Base-by-base conservation (phyloP, 2,329 filamentous ascomycete species). In the Cordyceps cateniannulata region DNA sequence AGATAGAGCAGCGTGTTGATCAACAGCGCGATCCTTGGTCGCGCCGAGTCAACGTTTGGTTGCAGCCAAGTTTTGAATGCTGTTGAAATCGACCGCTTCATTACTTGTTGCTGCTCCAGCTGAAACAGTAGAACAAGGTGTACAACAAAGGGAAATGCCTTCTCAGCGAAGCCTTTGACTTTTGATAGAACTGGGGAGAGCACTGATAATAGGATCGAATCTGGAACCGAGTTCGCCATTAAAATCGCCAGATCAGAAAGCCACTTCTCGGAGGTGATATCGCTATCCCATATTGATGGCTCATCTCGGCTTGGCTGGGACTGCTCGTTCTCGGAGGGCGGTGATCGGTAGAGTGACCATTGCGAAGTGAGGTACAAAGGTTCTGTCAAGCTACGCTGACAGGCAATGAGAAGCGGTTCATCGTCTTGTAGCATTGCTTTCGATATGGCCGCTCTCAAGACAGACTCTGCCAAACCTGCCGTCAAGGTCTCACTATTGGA, bases 1-100 rank as follows among this genome's bases (percentile, higher is more conserved):
- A 99, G 81, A 69, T 98, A 99, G 3, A 99, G 76, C 32, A 99
- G 79, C 3, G 87, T 84, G 64, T 91, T 88, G 44, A 98, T 81
- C 1, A 96, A 76, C 40, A 95, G 81, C 63, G 85, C 86, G 55
- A 89, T 76, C 66, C 91, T 91, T 6, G 85, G 80, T 61, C 81
- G 82, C 1, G 77, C 82, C 60, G 66, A 66, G 1, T 71, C 64
- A 3, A 61, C 66, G 9, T 61, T 69, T 20, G 67, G 67, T 3
- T 75, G 74, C 40, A 98, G 82, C 80, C 88, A 91, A 10, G 77
- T 73, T 40, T 80, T 84, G 62, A 90, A 80, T 2, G 86, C 80
- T 10, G 78, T 76, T 0, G 93, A 96, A 1, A 97, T 70, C 8
- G 76, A 74, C 8, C 81, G 78, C 60, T 86, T 88, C 35, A 85